A percentile compares a stretch with the other conserved stretches of the same genome.
Conservation (phyloP, 371 early-diverging fungal species). For the Mortierella sp. region DNA sequence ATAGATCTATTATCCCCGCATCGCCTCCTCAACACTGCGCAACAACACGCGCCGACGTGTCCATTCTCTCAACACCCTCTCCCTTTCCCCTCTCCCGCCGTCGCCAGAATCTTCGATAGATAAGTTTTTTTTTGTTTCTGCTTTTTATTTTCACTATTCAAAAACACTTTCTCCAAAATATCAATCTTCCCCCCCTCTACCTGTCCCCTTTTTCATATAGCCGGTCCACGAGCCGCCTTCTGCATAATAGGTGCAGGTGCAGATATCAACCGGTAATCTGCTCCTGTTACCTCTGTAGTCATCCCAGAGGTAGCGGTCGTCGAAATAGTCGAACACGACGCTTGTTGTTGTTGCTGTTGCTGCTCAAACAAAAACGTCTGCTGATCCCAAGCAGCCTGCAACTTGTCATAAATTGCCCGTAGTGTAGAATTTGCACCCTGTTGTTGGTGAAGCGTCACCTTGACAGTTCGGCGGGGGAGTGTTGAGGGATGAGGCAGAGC, state of each 20-base stretch:
- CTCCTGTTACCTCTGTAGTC: neutral
- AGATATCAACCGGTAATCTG: conserved; percentile 21
- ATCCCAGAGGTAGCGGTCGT: neutral
- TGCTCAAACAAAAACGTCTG: conserved; percentile 21
- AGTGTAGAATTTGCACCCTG: conserved; percentile 51
- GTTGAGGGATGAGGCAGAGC: conserved; percentile 17
- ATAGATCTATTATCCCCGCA: too few relatives aligned
- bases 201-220: conserved; percentile 18
- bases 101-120: too few relatives aligned
- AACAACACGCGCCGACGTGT: too few relatives aligned
- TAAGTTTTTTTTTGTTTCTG: too few relatives aligned
- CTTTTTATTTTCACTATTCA: too few relatives aligned
- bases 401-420: conserved; percentile 32
- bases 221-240: conserved; percentile 36
- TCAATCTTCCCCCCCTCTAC: neutral
- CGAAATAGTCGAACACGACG: neutral
- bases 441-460: conserved; percentile 50
- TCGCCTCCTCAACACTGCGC: too few relatives aligned
- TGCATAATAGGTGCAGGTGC: conserved; percentile 17
- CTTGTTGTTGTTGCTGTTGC: conserved; percentile 4
- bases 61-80: too few relatives aligned
- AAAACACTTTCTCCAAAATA: too few relatives aligned
- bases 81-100: too few relatives aligned
- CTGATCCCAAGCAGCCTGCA: conserved; percentile 32
- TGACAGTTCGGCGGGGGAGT: conserved; percentile 23